Conservation (phyloP, 108 stramenopile genomes). For the Discostella pseudostelligera region DNA sequence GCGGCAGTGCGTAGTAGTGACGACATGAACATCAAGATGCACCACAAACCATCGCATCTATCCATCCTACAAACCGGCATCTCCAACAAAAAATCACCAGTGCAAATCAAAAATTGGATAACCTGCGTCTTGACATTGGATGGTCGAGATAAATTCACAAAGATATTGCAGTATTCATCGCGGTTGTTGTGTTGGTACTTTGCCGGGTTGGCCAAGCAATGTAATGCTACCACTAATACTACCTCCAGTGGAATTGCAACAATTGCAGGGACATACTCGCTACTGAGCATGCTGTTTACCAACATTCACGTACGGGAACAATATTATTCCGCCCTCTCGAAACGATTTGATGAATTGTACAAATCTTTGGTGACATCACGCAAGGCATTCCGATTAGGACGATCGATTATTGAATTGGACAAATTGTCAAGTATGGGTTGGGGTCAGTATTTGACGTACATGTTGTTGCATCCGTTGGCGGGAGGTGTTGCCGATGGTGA, state of each 20-base stretch:
- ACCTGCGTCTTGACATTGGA: slow-evolving; percentile 69
- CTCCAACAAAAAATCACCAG: slow-evolving; percentile 25
- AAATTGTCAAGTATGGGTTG: slow-evolving; percentile 60
- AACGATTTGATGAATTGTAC: slow-evolving; percentile 52
- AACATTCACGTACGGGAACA: background rate
- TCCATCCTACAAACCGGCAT: slow-evolving; percentile 26
- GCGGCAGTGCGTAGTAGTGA: too few species aligned
- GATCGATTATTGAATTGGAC: slow-evolving; percentile 66
- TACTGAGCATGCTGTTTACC: background rate
- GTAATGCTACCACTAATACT: background rate
- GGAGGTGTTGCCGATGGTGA: slow-evolving; percentile 8
- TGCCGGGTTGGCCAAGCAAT: slow-evolving; percentile 29
- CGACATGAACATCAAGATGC: background rate
- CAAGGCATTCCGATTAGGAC: slow-evolving; percentile 79
- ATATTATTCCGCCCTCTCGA: slow-evolving; percentile 19
- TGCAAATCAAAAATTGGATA: slow-evolving; percentile 59
- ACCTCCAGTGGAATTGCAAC: background rate
- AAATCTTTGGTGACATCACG: slow-evolving; percentile 57
- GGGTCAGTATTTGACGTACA: slow-evolving; percentile 34
- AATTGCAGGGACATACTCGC: background rate
- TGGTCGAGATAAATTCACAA: slow-evolving; percentile 83
- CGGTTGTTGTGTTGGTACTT: slow-evolving; percentile 68
- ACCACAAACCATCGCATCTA: background rate
- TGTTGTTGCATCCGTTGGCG: slow-evolving; percentile 39
- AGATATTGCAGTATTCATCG: slow-evolving; percentile 65